A percentile compares a stretch with the other conserved stretches of the same genome.
Evolutionary conservation across 139 green algal genomes (phyloP).

Genomic region (Auxenochlorella pyrenoidosa): DNA sequence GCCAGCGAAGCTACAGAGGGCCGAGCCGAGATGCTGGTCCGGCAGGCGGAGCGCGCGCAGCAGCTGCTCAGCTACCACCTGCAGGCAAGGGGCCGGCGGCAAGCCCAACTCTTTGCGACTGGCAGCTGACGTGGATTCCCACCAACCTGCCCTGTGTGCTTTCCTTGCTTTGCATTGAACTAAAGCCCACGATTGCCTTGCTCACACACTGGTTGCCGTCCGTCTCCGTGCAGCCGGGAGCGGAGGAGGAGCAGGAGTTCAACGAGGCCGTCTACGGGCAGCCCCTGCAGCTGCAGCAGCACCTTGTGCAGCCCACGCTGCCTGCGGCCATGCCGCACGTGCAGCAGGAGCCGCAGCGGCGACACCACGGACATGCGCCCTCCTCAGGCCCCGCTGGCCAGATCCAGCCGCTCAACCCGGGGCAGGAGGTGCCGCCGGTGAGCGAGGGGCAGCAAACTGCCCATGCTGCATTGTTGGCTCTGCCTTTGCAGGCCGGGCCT

Average conservation of each 20-base stretch:
- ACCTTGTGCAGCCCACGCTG: neutral
- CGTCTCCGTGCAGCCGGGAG: neutral
- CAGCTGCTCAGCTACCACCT: slow-evolving; percentile 33
- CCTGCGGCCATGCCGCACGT: neutral
- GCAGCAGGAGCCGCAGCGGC: neutral
- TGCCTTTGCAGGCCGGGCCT: neutral
- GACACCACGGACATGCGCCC: neutral
- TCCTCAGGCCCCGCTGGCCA: neutral
- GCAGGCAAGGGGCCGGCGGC: neutral
- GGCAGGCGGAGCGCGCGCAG: slow-evolving; percentile 39
- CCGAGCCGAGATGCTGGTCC: neutral
- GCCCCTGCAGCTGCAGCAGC: slow-evolving; percentile 3
- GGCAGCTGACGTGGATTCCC: neutral
- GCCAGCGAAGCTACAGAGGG: slow-evolving; percentile 3
- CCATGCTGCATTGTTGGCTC: neutral
- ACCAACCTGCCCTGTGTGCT: neutral
- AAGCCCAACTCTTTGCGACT: neutral
- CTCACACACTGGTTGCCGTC: neutral
- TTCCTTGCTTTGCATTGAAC: neutral
- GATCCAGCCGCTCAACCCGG: slow-evolving; percentile 10
- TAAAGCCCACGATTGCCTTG: neutral
- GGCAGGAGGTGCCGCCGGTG: slow-evolving; percentile 24
- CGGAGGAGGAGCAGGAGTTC: slow-evolving; percentile 28
- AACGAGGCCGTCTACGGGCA: slow-evolving; percentile 41
- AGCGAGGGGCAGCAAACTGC: neutral